A percentile compares a stretch with the other conserved stretches of the same genome.
Evolutionary conservation across 2,329 filamentous ascomycete species (phyloP).

Genomic region (Camptophora hylomeconis): DNA sequence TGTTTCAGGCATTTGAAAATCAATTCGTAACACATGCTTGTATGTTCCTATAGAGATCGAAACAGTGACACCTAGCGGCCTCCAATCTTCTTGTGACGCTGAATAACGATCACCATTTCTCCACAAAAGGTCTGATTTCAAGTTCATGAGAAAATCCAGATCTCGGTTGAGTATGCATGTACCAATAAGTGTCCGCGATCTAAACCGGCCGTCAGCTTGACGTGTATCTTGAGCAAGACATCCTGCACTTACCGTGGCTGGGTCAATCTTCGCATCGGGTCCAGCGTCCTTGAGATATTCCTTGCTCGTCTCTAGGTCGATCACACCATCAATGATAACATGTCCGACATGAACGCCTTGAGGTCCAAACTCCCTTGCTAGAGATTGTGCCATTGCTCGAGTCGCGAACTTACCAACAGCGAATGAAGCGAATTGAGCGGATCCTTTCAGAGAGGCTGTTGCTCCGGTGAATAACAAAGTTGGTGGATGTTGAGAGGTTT

Average conservation of each 20-base stretch:
- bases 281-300: conserved; percentile 36
- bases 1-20: no score
- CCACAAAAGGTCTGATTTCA: conserved; percentile 29
- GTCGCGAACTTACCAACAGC: conserved; percentile 40
- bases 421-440: conserved; percentile 36
- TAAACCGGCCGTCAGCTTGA: conserved; percentile 16
- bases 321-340: conserved; percentile 43
- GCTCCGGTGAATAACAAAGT: conserved; percentile 43
- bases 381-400: conserved; percentile 35
- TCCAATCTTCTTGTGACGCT: no score
- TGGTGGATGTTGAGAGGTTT: conserved; percentile 29
- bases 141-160: conserved; percentile 41
- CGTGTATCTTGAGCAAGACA: conserved; percentile 4
- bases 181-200: conserved; percentile 45
- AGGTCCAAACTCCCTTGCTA: conserved; percentile 42
- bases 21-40: no score
- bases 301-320: conserved; percentile 39
- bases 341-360: conserved; percentile 43
- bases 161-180: conserved; percentile 38
- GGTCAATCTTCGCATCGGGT: conserved; percentile 38
- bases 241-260: conserved; percentile 30
- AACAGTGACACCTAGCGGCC: no score
- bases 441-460: conserved; percentile 40
- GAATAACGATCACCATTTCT: no score
- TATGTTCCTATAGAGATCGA: no score